Evolutionary conservation across 495 filamentous ascomycete species (phyloP), one percentile per base, ranked within the genome.

Genomic region (Cercophora scortea): DNA sequence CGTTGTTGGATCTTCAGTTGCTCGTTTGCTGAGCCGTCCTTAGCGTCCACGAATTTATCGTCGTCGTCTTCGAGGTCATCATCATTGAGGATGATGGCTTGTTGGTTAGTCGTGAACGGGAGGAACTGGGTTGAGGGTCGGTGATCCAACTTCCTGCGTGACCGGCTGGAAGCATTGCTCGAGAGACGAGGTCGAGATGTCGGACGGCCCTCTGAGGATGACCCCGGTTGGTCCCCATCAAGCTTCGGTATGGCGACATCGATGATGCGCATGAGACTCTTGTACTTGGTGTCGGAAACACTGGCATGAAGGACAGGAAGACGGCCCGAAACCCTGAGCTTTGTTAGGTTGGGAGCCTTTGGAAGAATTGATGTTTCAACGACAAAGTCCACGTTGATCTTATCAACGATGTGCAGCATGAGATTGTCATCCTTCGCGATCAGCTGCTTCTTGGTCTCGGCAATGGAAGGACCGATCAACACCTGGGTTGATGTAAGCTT

Each of bases 301-400:
- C 84, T 90, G 32, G 88, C 93, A 69, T 95, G 93, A 10, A 98
- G 77, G 13, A 96, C 85, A 3, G 93, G 92, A 32, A 98, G 77
- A 62, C 95, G 89, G 3, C 93, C 93, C 1, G 89, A 93, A 39
- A 98, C 82, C 33, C 85, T 83, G 47, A 96, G 85, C 64, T 90
- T 91, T 4, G 93, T 92, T n/a, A 98, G 78, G 59, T 95, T 91
- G 0, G 90, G 86, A 19, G 88, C 87, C 66, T 95, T 96, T 1
- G 93, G 94, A 11, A 98, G 77, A 57, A 98, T 98, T 8, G 89
- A 97, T 45, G 85, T 84, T 63, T 95, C 89, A 32, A 98, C 77
- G 13, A 86, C 84, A 62, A 98, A 96, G 63, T 97, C 88, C 59
- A 98, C 87, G 58, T 94, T 98, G 73, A 97, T 96, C 50, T 89